phyloP scores from a whole-genome alignment of 345 rosid genomes.

The Cardamine resedifolia region DNA sequence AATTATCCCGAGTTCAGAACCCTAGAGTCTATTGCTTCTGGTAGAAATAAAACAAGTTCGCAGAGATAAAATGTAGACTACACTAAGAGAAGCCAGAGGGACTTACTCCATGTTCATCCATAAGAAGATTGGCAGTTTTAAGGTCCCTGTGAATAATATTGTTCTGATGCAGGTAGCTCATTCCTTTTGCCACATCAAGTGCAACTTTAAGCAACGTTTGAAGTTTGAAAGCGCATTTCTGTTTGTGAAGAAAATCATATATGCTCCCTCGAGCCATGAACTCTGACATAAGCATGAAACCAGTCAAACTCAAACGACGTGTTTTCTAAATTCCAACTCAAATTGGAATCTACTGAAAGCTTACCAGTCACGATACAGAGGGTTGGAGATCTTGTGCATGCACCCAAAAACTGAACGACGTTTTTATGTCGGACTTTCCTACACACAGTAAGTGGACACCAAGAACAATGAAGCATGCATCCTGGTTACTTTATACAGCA shows the following conservation, averaged over 20 bases:
- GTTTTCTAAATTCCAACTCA: background rate
- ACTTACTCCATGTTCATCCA: slow-evolving; percentile 98
- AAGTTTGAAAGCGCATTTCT: slow-evolving; percentile 75
- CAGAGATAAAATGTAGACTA: slow-evolving; percentile 13
- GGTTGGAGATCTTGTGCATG: slow-evolving; percentile 81
- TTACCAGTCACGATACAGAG: slow-evolving; percentile 94
- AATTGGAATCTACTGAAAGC: background rate
- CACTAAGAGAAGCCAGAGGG: slow-evolving; percentile 7
- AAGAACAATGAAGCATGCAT: slow-evolving; percentile 14
- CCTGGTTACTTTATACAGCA: slow-evolving; percentile 14
- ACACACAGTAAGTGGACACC: slow-evolving; percentile 28
- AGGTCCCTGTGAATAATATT: slow-evolving; percentile 96
- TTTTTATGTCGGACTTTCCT: slow-evolving; percentile 96
- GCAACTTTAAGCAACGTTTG: slow-evolving; percentile 81
- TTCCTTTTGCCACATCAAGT: slow-evolving; percentile 92
- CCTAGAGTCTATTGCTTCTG: background rate
- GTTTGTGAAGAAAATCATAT: slow-evolving; percentile 86
- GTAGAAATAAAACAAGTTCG: background rate
- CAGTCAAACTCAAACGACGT: background rate
- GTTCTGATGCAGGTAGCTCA: slow-evolving; percentile 95
- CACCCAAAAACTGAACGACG: slow-evolving; percentile 93
- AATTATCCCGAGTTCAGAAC: slow-evolving; percentile 10
- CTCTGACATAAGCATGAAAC: slow-evolving; percentile 50
- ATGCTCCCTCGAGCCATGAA: slow-evolving; percentile 95
- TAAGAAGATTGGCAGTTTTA: slow-evolving; percentile 94